Evolutionary conservation across 176 grass and related monocot species (phyloP), one percentile per base, ranked within the genome.

Genomic region (Phragmites australis): DNA sequence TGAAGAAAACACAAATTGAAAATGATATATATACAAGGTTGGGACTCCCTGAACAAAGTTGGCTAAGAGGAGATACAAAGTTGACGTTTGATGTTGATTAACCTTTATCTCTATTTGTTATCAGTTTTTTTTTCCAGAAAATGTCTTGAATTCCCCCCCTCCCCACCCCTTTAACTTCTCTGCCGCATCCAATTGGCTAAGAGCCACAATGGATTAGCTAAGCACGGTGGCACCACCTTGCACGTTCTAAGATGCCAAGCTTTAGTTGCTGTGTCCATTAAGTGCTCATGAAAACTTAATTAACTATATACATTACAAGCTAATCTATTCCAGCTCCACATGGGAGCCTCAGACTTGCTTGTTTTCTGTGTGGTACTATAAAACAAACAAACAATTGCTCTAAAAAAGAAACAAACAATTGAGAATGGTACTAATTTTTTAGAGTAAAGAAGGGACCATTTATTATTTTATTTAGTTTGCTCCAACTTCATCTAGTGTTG

Each of bases 221-320:
- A 59, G 88, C 65, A 83, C 74, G 60, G 68, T 77, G 32, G 58
- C 74, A 90, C 74, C 53, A 70, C 75, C 37, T 78, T 70, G 81
- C 91, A 93, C 71, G 87, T 93, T 93, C 42, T 87, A 78, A 83
- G 84, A 89, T 90, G 75, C 68, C 66, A 78, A 93, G 50, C 76
- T 84, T 86, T 81, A 90, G 81, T 80, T 87, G 84, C 43, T 50
- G 41, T 70, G 71, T 43, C 76, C 75, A 82, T 76, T 85, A 76
- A 89, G 62, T 55, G 60, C 62, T 63, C 81, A 80, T 64, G 84
- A 86, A 77, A 75, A 41, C 74, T 80, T 86, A 72, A 76, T 86
- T 71, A 87, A 47, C 39, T 32, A 4, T 23, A 13, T 50, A 65
- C 9, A 34, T 91, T 81, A 80, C 70, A 73, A 70, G 21, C n/a